A percentile compares a stretch with the other conserved stretches of the same genome.
Conservation (phyloP, 129 eudicot genomes). For the Escallonia rubra region DNA sequence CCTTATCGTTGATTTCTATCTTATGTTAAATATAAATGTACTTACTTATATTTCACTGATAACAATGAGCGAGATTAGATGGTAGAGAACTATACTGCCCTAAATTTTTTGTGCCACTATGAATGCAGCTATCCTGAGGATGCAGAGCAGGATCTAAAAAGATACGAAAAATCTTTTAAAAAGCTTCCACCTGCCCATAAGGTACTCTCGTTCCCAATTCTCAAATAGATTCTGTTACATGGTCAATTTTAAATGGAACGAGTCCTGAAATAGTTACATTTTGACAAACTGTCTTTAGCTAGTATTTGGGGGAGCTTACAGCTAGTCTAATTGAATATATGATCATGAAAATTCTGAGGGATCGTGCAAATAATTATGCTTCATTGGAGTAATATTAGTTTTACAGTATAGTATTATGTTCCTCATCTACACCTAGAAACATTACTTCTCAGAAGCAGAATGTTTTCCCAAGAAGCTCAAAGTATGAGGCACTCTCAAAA, state of each 20-base stretch:
- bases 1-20: background rate
- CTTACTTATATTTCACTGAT: background rate
- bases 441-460: too few species aligned
- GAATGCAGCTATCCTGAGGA: constrained; percentile 81
- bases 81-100: background rate
- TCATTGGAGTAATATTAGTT: too few species aligned
- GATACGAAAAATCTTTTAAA: constrained; percentile 73
- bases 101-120: background rate
- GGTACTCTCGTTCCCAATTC: constrained; percentile 30
- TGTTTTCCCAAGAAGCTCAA: too few species aligned
- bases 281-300: background rate
- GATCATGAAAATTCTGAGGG: too few species aligned
- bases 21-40: background rate
- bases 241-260: background rate
- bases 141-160: constrained; percentile 71
- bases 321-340: too few species aligned
- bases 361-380: too few species aligned
- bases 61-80: background rate
- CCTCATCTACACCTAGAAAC: too few species aligned
- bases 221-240: background rate
- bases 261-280: background rate
- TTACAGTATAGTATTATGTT: too few species aligned
- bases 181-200: constrained; percentile 78
- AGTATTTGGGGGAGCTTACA: too few species aligned
- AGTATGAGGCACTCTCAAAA: too few species aligned